Evolutionary conservation across 2,329 filamentous ascomycete genomes (phyloP).

Genomic region (Metarhizium robertsii): DNA sequence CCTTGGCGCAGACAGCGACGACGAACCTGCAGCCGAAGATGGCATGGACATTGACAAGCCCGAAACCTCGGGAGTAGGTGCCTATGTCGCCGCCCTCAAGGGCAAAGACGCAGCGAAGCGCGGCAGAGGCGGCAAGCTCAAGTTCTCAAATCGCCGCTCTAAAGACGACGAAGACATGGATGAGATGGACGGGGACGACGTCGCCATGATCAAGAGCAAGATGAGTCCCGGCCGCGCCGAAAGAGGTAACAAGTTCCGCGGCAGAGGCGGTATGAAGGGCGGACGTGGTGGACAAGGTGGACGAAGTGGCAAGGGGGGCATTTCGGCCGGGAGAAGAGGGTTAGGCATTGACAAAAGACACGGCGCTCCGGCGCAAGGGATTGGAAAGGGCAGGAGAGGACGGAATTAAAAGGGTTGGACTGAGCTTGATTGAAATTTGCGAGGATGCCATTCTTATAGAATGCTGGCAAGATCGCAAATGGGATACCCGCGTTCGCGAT

Average conservation of each 20-base stretch:
- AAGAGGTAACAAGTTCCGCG: slow-evolving; percentile 19
- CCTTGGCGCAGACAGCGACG: slow-evolving; percentile 49
- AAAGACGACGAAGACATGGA: slow-evolving; percentile 40
- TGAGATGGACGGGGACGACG: slow-evolving; percentile 44
- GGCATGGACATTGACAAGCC: slow-evolving; percentile 58
- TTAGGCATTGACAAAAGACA: slow-evolving; percentile 41
- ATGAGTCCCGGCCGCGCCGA: slow-evolving; percentile 27
- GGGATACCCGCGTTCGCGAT: background rate
- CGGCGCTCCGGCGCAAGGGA: slow-evolving; percentile 27
- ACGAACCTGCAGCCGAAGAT: slow-evolving; percentile 34
- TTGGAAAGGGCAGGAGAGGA: slow-evolving; percentile 31
- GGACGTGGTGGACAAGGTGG: slow-evolving; percentile 24
- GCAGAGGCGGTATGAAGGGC: slow-evolving; percentile 21
- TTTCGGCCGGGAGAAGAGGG: slow-evolving; percentile 36
- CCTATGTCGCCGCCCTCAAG: slow-evolving; percentile 61
- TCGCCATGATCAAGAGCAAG: slow-evolving; percentile 42
- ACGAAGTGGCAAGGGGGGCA: slow-evolving; percentile 38
- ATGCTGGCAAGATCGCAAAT: background rate
- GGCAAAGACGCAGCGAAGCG: slow-evolving; percentile 56
- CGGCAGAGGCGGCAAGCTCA: slow-evolving; percentile 58
- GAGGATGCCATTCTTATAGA: background rate
- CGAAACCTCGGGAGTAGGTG: slow-evolving; percentile 53
- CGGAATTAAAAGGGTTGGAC: background rate
- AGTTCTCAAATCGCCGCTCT: slow-evolving; percentile 56
- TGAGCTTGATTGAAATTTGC: background rate